phyloP scores from a whole-genome alignment of 495 filamentous ascomycete species.

The Hypomontagnella submonticulosa region DNA sequence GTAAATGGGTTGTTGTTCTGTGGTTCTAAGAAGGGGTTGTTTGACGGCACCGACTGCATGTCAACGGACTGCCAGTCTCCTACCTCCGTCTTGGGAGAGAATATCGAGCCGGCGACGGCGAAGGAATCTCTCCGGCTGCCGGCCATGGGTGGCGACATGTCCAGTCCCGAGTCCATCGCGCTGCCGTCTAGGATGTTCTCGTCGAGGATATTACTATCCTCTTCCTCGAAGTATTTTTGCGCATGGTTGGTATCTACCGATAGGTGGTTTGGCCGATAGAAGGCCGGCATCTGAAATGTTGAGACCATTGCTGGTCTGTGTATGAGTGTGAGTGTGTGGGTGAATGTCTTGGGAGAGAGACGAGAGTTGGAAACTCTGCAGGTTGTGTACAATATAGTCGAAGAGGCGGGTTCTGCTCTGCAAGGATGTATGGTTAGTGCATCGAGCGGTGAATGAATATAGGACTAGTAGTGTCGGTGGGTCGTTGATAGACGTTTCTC shows the following conservation, averaged over 20 bases:
- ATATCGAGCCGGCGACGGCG: slow-evolving; percentile 72
- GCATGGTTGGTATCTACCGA: slow-evolving; percentile 68
- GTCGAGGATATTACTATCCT: slow-evolving; percentile 84
- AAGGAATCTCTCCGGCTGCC: slow-evolving; percentile 78
- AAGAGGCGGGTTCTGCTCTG: slow-evolving; percentile 46
- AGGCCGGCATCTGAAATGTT: slow-evolving; percentile 66
- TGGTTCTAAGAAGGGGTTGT: slow-evolving; percentile 71
- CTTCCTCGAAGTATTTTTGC: slow-evolving; percentile 77
- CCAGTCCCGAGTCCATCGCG: slow-evolving; percentile 71
- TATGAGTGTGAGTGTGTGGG: slow-evolving; percentile 36
- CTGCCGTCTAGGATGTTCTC: slow-evolving; percentile 82
- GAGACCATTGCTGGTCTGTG: slow-evolving; percentile 60
- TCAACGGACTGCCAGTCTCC: slow-evolving; percentile 70
- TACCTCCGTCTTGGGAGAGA: slow-evolving; percentile 75
- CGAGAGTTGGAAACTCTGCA: slow-evolving; percentile 36
- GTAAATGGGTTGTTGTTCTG: slow-evolving; percentile 62
- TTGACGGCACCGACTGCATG: slow-evolving; percentile 67
- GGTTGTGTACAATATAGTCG: slow-evolving; percentile 36
- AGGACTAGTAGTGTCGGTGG: slow-evolving; percentile 24
- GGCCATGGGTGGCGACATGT: slow-evolving; percentile 73
- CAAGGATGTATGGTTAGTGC: slow-evolving; percentile 53
- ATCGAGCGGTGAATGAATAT: slow-evolving; percentile 42
- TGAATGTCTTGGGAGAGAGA: slow-evolving; percentile 24
- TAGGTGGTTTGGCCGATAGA: slow-evolving; percentile 70
- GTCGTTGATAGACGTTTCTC: slow-evolving; percentile 21